Percentiles rank a stretch among this genome's conserved stretches.
phyloP scores from a whole-genome alignment of 1,139 yeast genomes.

The Pichia sp. region DNA sequence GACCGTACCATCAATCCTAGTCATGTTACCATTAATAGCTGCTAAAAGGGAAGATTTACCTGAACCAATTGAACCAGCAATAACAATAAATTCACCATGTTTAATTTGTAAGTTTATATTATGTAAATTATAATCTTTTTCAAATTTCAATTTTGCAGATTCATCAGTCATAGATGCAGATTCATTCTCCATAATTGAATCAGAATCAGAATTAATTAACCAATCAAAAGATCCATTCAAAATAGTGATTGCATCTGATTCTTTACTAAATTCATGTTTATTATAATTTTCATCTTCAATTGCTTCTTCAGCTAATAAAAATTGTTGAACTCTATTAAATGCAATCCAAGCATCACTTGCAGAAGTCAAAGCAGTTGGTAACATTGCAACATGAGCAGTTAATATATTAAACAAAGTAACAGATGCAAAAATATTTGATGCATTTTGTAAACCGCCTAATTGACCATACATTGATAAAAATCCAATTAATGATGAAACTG shows the following conservation, averaged over 20 bases:
- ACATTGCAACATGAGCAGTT: conserved; percentile 45
- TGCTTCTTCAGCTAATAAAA: conserved; percentile 37
- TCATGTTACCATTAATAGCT: conserved; percentile 61
- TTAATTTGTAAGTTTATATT: conserved; percentile 39
- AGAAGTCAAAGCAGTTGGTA: conserved; percentile 48
- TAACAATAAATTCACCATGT: conserved; percentile 57
- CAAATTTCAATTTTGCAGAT: no score
- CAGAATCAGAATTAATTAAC: conserved; percentile 41
- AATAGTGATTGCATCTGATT: conserved; percentile 40
- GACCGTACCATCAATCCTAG: conserved; percentile 42
- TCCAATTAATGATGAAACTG: conserved; percentile 44
- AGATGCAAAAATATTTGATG: conserved; percentile 46
- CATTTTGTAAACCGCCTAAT: conserved; percentile 18
- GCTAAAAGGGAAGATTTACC: conserved; percentile 62
- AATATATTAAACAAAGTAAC: conserved; percentile 47
- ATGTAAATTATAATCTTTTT: conserved; percentile 33
- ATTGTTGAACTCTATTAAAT: conserved; percentile 41
- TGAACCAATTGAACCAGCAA: conserved; percentile 68
- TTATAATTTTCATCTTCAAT: conserved; percentile 22
- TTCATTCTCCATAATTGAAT: conserved; percentile 2
- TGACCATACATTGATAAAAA: conserved; percentile 42
- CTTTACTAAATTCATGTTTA: conserved; percentile 1
- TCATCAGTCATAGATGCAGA: no score
- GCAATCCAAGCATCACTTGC: conserved; percentile 52
- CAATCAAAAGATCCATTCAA: conserved; percentile 58